Evolutionary conservation across 768 basidiomycete genomes (phyloP).

Genomic region (Xerocomellus intermedius): DNA sequence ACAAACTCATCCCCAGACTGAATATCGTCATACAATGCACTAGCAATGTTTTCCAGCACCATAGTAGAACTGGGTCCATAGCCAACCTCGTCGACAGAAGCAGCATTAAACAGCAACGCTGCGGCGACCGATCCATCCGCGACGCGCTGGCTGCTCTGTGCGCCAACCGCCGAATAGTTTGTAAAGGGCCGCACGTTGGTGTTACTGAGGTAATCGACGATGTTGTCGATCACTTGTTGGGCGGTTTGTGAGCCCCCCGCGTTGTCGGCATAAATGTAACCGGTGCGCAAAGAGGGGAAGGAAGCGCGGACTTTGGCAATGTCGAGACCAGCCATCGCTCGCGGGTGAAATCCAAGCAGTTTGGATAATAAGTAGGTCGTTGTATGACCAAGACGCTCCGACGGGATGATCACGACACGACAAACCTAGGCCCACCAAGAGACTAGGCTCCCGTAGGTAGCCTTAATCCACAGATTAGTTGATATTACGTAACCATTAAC

Average conservation of each 20-base stretch:
- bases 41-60: slow-evolving; percentile 66
- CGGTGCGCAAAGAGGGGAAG: slow-evolving; percentile 60
- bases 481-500: too few relatives aligned
- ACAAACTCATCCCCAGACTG: slow-evolving; percentile 69
- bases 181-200: slow-evolving; percentile 76
- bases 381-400: too few relatives aligned
- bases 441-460: too few relatives aligned
- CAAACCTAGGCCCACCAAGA: too few relatives aligned
- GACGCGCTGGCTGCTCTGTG: slow-evolving; percentile 50
- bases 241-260: slow-evolving; percentile 73
- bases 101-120: slow-evolving; percentile 62
- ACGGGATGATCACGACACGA: not conserved
- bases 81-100: slow-evolving; percentile 59
- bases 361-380: too few relatives aligned
- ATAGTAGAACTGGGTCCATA: slow-evolving; percentile 67
- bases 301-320: slow-evolving; percentile 51
- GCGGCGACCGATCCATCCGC: slow-evolving; percentile 50
- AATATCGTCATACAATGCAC: slow-evolving; percentile 56
- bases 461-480: too few relatives aligned
- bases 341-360: too few relatives aligned
- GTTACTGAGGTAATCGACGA: slow-evolving; percentile 66
- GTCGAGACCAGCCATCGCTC: slow-evolving; percentile 36
- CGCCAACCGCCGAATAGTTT: slow-evolving; percentile 59
- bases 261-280: slow-evolving; percentile 72
- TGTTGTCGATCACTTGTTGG: slow-evolving; percentile 51